Evolutionary conservation across 139 green algal species (phyloP), one percentile per base, ranked within the genome.

Genomic region (Chlorella sp.): DNA sequence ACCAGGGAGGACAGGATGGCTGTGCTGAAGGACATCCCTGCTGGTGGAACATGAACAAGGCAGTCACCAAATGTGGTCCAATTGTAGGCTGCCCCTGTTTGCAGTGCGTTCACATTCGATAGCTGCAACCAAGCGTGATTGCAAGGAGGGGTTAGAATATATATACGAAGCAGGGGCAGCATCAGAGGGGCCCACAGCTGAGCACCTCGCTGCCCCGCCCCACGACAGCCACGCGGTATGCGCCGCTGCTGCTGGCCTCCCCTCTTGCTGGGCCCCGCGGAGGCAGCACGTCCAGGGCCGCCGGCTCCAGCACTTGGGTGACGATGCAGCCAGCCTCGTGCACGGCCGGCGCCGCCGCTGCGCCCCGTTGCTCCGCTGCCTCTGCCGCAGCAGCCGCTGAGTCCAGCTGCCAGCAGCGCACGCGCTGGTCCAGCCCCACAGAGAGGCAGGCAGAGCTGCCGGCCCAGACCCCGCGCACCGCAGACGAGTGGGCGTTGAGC

Each of bases 381-480:
- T 25, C 29, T 45, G 62, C 35, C 48, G 36, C 40, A 33, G 40
- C 36, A 51, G 62, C 19, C 35, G 29, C 31, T 67, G 33, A 25
- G 3, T 3, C 8, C 27, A 81, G 23, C 35, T 27, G 25, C 83
- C 83, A 88, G 53, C 40, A 62, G 15, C 83, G 61, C 65, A 88
- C 31, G 19, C 76, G 55, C 56, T 88, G 83, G 50, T 88, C 83
- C n/a, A 88, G 55, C 2, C 83, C 83, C 11, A 76, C 40, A 0
- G 67, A 81, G 43, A 84, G 33, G 46, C n/a, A 53, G 19, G 46
- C 14, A 0, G 17, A 42, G 29, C 71, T 43, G 29, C 81, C 61
- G 4, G 45, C 58, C 77, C 83, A 88, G 1, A 87, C 67, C 0
- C 50, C 74, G 21, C 77, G 62, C 29, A 87, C 15, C 4, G 83